Conservation (phyloP, 2,329 filamentous ascomycete species). For the Colletotrichum sp. region DNA sequence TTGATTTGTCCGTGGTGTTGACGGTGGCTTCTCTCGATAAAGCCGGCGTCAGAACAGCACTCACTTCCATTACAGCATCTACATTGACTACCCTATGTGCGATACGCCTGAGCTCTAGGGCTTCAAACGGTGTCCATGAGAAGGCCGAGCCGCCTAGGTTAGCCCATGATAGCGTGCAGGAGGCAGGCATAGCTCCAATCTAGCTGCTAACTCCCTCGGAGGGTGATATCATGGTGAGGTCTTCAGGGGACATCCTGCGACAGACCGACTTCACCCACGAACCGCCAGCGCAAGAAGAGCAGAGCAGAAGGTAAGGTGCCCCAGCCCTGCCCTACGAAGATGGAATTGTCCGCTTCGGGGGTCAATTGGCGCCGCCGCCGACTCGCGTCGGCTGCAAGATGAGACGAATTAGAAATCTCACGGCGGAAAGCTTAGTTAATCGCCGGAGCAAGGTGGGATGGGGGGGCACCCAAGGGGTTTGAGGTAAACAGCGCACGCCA, state of each 20-base stretch:
- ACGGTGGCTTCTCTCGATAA: not conserved
- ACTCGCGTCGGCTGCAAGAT: not conserved
- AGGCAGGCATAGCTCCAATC: not conserved
- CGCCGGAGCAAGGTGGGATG: not conserved
- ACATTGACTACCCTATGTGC: not conserved
- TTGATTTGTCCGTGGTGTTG: not conserved
- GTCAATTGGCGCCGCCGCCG: not conserved
- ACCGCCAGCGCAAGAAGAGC: not conserved
- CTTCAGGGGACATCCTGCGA: not conserved
- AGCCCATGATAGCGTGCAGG: not conserved
- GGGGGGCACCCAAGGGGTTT: not conserved
- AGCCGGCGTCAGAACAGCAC: not conserved
- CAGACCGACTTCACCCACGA: not conserved
- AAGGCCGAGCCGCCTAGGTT: not conserved
- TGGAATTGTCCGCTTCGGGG: not conserved
- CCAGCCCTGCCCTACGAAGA: not conserved
- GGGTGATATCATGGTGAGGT: not conserved
- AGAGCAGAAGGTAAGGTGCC: not conserved
- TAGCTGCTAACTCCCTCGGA: not conserved
- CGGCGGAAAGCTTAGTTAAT: constrained; percentile 12
- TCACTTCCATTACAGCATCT: not conserved
- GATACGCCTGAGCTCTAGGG: not conserved
- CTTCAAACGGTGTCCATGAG: not conserved
- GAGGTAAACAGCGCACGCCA: not conserved
- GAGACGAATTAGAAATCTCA: constrained; percentile 18